Evolutionary conservation across 139 green algal species (phyloP).

Genomic region (Cymbomonas tetramitiformis): DNA sequence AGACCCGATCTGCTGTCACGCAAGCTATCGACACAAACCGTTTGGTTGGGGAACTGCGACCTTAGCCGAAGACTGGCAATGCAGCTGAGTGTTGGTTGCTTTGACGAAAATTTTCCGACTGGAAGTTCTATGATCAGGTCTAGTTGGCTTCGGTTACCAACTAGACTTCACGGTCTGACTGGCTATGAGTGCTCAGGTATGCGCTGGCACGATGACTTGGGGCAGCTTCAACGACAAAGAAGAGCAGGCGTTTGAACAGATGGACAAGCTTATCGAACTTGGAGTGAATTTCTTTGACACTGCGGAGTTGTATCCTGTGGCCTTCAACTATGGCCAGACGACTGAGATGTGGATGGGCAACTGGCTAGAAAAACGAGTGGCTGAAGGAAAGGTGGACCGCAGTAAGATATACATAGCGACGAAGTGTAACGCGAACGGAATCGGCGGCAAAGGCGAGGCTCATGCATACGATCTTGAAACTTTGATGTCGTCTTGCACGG

Average conservation of each 20-base stretch:
- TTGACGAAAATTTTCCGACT: too few relatives aligned
- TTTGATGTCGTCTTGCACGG: neutral
- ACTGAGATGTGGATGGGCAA: constrained; percentile 20
- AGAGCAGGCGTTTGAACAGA: neutral
- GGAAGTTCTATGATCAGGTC: too few relatives aligned
- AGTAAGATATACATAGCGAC: constrained; percentile 11
- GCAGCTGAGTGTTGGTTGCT: too few relatives aligned
- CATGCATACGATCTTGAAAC: constrained; percentile 1
- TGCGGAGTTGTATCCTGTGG: constrained; percentile 18
- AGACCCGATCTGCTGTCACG: too few relatives aligned
- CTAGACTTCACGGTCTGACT: too few relatives aligned
- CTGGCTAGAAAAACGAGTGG: constrained; percentile 10
- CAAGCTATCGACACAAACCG: too few relatives aligned
- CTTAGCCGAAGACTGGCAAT: too few relatives aligned
- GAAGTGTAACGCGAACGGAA: neutral
- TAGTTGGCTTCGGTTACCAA: too few relatives aligned
- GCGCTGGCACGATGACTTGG: constrained; percentile 13
- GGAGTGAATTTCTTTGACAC: constrained; percentile 25
- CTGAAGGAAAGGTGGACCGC: neutral
- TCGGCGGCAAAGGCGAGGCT: neutral
- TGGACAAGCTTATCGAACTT: neutral
- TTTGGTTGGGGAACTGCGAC: too few relatives aligned
- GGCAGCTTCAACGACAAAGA: constrained; percentile 12
- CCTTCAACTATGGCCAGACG: constrained; percentile 9
- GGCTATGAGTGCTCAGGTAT: neutral